phyloP scores from a whole-genome alignment of 352 stramenopile genomes.

The Phytophthora sp. region DNA sequence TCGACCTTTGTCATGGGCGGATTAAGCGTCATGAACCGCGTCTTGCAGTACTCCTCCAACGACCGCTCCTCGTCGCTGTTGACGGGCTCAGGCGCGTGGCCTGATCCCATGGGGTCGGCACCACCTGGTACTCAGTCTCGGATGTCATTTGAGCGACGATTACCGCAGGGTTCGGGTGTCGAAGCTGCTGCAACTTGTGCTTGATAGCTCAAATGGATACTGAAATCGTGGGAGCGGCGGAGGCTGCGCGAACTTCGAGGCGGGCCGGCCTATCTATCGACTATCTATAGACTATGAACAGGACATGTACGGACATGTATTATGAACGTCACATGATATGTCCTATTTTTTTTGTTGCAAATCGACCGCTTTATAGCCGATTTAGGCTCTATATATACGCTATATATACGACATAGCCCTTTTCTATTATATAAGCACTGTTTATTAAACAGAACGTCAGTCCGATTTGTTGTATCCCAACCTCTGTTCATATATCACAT shows the following conservation, averaged over 20 bases:
- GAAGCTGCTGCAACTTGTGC: conserved; percentile 15
- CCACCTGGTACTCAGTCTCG: conserved; percentile 38
- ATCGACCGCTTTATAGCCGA: too few species aligned
- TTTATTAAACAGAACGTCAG: too few species aligned
- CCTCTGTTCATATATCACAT: too few species aligned
- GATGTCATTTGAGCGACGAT: conserved; percentile 28
- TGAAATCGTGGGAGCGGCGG: conserved; percentile 2
- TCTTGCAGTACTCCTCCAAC: conserved; percentile 44
- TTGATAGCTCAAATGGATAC: conserved; percentile 18
- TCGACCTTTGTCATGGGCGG: conserved; percentile 39
- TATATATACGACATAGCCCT: too few species aligned
- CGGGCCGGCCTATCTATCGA: conserved; percentile 16
- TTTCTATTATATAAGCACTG: too few species aligned
- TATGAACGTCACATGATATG: too few species aligned
- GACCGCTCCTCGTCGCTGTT: conserved; percentile 36
- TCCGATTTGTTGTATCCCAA: too few species aligned
- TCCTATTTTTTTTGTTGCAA: too few species aligned
- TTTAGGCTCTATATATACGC: too few species aligned
- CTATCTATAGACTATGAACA: too few species aligned
- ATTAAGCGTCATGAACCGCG: conserved; percentile 52
- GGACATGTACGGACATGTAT: too few species aligned
- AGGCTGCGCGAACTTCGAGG: conserved; percentile 1
- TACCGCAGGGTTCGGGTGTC: conserved; percentile 10
- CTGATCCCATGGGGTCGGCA: conserved; percentile 34
- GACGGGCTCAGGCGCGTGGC: conserved; percentile 23